phyloP scores from a whole-genome alignment of 208 protist genomes.

The Vickermania spadyakhi region DNA sequence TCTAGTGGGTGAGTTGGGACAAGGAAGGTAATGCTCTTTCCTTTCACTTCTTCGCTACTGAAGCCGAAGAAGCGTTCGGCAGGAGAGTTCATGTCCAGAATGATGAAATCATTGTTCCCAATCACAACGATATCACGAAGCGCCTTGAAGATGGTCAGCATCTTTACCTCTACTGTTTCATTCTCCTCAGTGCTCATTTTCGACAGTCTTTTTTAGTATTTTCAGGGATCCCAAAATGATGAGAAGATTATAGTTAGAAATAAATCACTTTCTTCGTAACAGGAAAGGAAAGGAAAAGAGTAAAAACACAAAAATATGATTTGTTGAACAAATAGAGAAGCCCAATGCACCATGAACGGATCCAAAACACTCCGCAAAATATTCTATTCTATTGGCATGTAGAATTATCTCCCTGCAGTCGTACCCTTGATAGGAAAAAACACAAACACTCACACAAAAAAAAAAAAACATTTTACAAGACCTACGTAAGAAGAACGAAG shows the following conservation, averaged over 20 bases:
- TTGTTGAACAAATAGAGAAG: too few relatives aligned
- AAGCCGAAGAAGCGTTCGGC: conserved; percentile 77
- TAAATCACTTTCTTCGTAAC: background rate
- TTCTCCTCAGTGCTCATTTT: background rate
- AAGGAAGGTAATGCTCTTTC: conserved; percentile 87
- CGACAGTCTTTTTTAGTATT: too few relatives aligned
- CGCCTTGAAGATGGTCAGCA: conserved; percentile 83
- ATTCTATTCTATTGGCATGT: too few relatives aligned
- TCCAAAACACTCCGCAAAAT: too few relatives aligned
- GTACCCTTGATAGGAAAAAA: too few relatives aligned
- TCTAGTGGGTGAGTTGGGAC: conserved; percentile 78
- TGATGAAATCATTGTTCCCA: conserved; percentile 84
- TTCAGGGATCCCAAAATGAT: background rate
- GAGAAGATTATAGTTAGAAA: conserved; percentile 1
- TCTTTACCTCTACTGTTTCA: conserved; percentile 35
- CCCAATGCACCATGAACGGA: too few relatives aligned
- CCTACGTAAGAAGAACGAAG: too few relatives aligned
- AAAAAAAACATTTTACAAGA: too few relatives aligned
- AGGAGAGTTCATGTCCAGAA: conserved; percentile 77
- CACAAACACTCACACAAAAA: too few relatives aligned
- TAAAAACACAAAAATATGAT: too few relatives aligned
- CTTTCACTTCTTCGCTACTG: conserved; percentile 47
- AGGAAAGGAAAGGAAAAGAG: too few relatives aligned
- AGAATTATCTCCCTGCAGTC: too few relatives aligned
- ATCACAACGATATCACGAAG: conserved; percentile 84